Base-by-base conservation (phyloP, 2,329 filamentous ascomycete species). In the Aaosphaeria arxii region DNA sequence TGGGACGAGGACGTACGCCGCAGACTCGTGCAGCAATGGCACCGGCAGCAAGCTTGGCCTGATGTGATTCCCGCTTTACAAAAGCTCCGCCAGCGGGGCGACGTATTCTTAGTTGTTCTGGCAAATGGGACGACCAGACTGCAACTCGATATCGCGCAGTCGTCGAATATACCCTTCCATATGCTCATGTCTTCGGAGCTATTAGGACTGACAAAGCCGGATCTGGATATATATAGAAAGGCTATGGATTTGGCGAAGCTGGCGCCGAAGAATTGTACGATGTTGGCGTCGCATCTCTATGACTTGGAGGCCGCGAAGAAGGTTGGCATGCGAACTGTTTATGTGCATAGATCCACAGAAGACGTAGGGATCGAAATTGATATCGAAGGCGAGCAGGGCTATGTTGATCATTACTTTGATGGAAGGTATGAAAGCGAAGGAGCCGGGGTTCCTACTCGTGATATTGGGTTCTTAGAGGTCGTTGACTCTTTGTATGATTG, bases 241-340 rank as follows among this genome's bases (percentile, higher is more conserved):
- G 74, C 69, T 0, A 53, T 81, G 45, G 58, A 72, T 7, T 58
- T 82, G 3, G 63, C 81, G 3, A 67, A 72, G 36, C 54, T 74
- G 3, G 58, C 58, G 24, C 69, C 78, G 0, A 71, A 78, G n/a
- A 73, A 81, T 45, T 74, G 72, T 13, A 71, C 78, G 7, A 69
- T 79, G 73, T 76, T 81, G 3, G 78, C 79, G 3, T 77, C 78
- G 1, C 79, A 83, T 67, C 76, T 76, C 3, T 81, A 79, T 56
- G 80, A 82, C 58, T 45, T 78, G 24, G 64, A 76, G 11, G 79
- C 72, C 1, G 80, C 77, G 11, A 74, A 74, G 55, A 55, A 56
- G 1, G 64, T 72, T 5, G 79, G 80, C 0, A 73, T 83, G 65
- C 73, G 66, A 51, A 82, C 78, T 0, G 63, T 80, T 0, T 82